phyloP scores from a whole-genome alignment of 192 early-diverging fungal genomes.

The Spizellomyces sp. region DNA sequence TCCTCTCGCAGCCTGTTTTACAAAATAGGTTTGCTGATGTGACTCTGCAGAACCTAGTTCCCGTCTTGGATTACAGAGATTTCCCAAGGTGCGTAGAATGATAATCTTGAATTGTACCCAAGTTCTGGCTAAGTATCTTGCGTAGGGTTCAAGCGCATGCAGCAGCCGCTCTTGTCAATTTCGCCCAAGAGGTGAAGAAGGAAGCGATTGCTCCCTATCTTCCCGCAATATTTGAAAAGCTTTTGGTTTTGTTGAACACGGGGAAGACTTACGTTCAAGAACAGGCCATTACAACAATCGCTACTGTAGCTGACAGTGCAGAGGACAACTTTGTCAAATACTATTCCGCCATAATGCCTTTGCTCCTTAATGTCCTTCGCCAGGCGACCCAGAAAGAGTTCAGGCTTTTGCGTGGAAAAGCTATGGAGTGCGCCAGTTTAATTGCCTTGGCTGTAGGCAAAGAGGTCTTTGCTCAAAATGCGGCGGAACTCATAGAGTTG shows the following conservation, averaged over 20 bases:
- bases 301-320: slow-evolving; percentile 95
- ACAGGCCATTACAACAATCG: slow-evolving; percentile 97
- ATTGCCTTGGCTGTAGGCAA: slow-evolving; percentile 93
- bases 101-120: neutral
- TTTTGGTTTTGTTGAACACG: slow-evolving; percentile 82
- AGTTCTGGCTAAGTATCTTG: neutral
- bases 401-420: slow-evolving; percentile 91
- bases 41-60: slow-evolving; percentile 73
- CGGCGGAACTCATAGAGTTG: slow-evolving; percentile 77
- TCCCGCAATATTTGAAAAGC: slow-evolving; percentile 84
- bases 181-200: slow-evolving; percentile 88
- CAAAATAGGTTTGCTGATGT: slow-evolving; percentile 41
- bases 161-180: slow-evolving; percentile 97
- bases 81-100: slow-evolving; percentile 47
- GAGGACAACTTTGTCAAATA: slow-evolving; percentile 89
- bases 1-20: slow-evolving; percentile 20
- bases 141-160: slow-evolving; percentile 90
- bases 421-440: slow-evolving; percentile 96
- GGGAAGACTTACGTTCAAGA: slow-evolving; percentile 94
- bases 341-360: slow-evolving; percentile 94
- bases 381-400: slow-evolving; percentile 85
- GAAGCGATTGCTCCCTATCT: slow-evolving; percentile 84
- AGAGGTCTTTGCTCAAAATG: slow-evolving; percentile 81
- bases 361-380: slow-evolving; percentile 85
- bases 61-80: slow-evolving; percentile 79